phyloP scores from a whole-genome alignment of 1,284 basidiomycete species.

The Wallemia hederae region DNA sequence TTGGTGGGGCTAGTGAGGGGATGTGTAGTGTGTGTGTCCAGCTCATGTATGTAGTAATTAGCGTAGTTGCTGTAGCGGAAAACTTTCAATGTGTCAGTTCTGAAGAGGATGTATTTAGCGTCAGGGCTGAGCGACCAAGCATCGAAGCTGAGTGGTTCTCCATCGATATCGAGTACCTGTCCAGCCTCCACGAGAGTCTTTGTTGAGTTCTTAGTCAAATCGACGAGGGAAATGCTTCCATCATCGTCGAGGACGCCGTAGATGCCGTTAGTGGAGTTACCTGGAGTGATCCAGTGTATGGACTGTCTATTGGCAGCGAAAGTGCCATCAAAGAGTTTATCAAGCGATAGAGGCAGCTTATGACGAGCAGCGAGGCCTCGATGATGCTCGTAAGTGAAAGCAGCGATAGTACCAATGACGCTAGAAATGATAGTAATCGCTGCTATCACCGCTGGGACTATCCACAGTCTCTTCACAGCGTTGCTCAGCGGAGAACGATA shows the following conservation, averaged over 20 bases:
- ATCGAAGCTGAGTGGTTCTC: conserved; percentile 24
- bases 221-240: conserved; percentile 39
- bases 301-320: conserved; percentile 24
- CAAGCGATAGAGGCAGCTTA: conserved; percentile 40
- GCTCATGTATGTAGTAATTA: conserved; percentile 59
- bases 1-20: conserved; percentile 33
- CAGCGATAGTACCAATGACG: conserved; percentile 39
- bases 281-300: conserved; percentile 63
- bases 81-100: conserved; percentile 41
- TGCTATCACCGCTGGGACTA: not conserved
- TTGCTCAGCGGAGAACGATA: too few species aligned
- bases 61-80: conserved; percentile 71
- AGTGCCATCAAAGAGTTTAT: conserved; percentile 69
- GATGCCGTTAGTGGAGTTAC: conserved; percentile 38
- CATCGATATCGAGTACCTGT: conserved; percentile 23
- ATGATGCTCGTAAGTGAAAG: conserved; percentile 30
- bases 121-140: conserved; percentile 58
- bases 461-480: too few species aligned
- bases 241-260: conserved; percentile 31
- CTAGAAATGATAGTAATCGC: conserved; percentile 13
- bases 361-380: conserved; percentile 24
- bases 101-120: conserved; percentile 55
- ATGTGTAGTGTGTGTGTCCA: conserved; percentile 30
- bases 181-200: conserved; percentile 1
- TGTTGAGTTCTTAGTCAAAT: conserved; percentile 28